A percentile compares a stretch with the other conserved stretches of the same genome.
Conservation (phyloP, 2,329 filamentous ascomycete species). For the Metarhizium anisopliae region DNA sequence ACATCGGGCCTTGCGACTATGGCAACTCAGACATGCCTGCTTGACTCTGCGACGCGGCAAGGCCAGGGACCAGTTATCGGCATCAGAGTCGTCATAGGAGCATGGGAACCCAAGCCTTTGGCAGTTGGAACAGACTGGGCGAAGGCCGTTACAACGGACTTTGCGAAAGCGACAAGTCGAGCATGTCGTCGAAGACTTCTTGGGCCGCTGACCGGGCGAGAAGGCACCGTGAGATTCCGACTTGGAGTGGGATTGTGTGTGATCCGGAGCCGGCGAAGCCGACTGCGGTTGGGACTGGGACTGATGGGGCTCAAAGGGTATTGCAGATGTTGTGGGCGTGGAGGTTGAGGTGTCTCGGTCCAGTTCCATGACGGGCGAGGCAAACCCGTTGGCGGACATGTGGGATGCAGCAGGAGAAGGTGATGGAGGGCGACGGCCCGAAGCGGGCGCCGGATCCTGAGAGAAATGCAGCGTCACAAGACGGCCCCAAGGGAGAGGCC, state of each 20-base stretch:
- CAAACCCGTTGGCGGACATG: conserved; percentile 1
- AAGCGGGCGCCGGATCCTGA: background rate
- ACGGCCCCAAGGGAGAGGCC: background rate
- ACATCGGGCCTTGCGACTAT: conserved; percentile 49
- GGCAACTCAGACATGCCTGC: conserved; percentile 48
- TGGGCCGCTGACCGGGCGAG: conserved; percentile 24
- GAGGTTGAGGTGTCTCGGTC: background rate
- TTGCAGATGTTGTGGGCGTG: background rate
- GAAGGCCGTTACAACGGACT: conserved; percentile 48
- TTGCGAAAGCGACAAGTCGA: conserved; percentile 46
- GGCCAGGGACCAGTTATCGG: conserved; percentile 32
- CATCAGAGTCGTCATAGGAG: conserved; percentile 42
- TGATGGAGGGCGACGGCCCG: background rate
- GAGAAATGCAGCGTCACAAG: background rate
- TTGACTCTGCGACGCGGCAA: conserved; percentile 45
- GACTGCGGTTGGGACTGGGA: background rate
- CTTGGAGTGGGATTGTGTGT: background rate
- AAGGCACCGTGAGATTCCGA: background rate
- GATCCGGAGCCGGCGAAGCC: background rate
- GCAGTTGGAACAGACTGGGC: conserved; percentile 47
- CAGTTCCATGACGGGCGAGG: conserved; percentile 5
- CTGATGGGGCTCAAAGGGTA: background rate
- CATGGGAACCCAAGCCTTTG: conserved; percentile 49
- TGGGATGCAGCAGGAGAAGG: background rate
- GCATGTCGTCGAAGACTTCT: conserved; percentile 40